Base-by-base conservation (phyloP, 2,329 filamentous ascomycete genomes). In the Cadophora gregata region DNA sequence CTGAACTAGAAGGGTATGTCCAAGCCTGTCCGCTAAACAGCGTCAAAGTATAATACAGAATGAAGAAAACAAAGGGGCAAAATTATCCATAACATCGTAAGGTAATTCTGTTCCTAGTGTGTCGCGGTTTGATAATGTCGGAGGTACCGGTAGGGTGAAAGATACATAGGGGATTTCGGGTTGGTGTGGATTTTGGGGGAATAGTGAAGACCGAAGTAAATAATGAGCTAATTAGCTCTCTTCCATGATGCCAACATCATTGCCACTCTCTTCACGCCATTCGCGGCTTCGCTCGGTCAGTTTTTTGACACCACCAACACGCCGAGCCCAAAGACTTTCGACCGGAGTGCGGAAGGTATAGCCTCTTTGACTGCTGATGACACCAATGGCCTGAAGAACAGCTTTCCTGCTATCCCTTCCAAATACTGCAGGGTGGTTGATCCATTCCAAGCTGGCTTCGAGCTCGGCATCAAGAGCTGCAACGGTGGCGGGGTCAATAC, bases 371-470 rank as follows among this genome's bases (percentile, higher is more conserved):
- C 92, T 96, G 75, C 92, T 96, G 73, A 99, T 97, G 69, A 98
- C 94, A 7, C 96, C 95, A 72, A 99, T 98, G 19, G 94, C 93
- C 79, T 99, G 96, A 27, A 99, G 84, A 1, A 99, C 94, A 4
- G 95, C 93, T 82, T 99, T 99, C 75, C 96, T 90, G 66, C 92
- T 96, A 78, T 99, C 96, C 45, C 96, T 89, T 9, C 92, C 90
- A 77, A 99, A 99, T 1, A 98, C 93, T 1, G 94, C 94, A 1
- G 96, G 96, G 76, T 99, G 96, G 77, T 91, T 93, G 79, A 99
- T 98, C 96, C 96, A 99, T 80, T 99, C 96, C 19, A 99, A 82
- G 60, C 92, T 93, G 38, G 92, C 88, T 77, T 97, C 93, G 38
- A 99, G 86, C 78, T 99, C 96, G 0, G 92, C 88, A 77, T 99